Percentiles rank a stretch among this genome's conserved stretches.
Conservation (phyloP, 2,329 filamentous ascomycete genomes). For the Microdochium nivale region DNA sequence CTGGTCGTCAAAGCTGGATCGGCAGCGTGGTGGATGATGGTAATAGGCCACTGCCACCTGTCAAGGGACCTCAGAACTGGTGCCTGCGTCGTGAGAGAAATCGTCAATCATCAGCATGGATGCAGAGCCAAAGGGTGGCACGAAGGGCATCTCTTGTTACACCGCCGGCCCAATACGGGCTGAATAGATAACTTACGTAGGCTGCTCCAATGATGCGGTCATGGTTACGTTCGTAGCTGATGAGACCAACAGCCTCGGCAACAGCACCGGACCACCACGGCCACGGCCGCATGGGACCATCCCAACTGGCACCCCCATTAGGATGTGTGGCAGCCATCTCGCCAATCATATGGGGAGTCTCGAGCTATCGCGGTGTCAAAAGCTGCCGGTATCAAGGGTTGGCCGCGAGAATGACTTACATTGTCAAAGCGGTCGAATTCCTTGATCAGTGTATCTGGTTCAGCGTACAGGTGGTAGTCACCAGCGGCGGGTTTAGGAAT, state of each 20-base stretch:
- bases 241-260: conserved; percentile 55
- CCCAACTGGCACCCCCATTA: conserved; percentile 41
- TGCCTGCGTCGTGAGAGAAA: conserved; percentile 13
- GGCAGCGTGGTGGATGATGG: conserved; percentile 39
- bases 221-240: conserved; percentile 57
- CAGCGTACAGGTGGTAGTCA: conserved; percentile 43
- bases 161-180: neutral
- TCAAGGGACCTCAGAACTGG: conserved; percentile 41
- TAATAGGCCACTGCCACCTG: conserved; percentile 41
- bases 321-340: conserved; percentile 44
- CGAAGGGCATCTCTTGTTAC: too few relatives aligned
- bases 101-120: neutral
- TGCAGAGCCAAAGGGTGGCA: too few relatives aligned
- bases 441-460: conserved; percentile 39
- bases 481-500: conserved; percentile 32
- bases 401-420: conserved; percentile 11
- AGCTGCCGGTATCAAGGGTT: neutral
- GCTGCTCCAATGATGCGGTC: conserved; percentile 46
- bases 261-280: conserved; percentile 53
- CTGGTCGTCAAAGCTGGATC: conserved; percentile 37
- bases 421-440: conserved; percentile 47
- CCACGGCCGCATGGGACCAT: conserved; percentile 33
- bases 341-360: conserved; percentile 19
- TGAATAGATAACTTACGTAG: conserved; percentile 24
- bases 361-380: neutral